These are phyloP conservation scores for Coniochaeta ligniaria DNA, from an alignment of 2,329 filamentous ascomycete genomes.

Conservation along the genomic window DNA sequence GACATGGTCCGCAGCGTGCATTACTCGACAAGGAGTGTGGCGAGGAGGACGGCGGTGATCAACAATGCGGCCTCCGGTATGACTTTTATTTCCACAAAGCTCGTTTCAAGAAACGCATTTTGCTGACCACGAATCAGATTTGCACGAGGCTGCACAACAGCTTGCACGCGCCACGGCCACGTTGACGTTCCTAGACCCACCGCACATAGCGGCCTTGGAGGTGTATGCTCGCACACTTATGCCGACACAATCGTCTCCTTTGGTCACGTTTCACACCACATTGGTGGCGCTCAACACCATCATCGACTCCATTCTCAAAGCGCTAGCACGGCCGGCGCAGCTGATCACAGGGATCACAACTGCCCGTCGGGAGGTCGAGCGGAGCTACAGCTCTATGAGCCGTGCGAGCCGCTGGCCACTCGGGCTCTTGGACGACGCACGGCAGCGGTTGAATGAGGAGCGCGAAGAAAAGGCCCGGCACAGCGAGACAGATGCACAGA, in stretches of 20 bases:
- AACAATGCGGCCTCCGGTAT: constrained; percentile 56
- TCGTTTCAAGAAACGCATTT: not conserved
- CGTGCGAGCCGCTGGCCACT: constrained; percentile 75
- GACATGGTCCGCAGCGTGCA: constrained; percentile 85
- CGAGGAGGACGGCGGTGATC: constrained; percentile 70
- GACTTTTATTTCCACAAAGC: constrained; percentile 9
- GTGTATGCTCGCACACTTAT: constrained; percentile 61
- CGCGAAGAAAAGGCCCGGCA: constrained; percentile 72
- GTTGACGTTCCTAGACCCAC: constrained; percentile 59
- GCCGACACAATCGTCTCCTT: constrained; percentile 66
- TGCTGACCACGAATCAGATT: constrained; percentile 41
- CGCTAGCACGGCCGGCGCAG: constrained; percentile 70
- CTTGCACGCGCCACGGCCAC: constrained; percentile 44
- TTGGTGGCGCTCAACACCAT: constrained; percentile 78
- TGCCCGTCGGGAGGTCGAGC: constrained; percentile 69
- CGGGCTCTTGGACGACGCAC: constrained; percentile 77
- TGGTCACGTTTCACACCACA: constrained; percentile 64
- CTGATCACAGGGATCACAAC: constrained; percentile 71
- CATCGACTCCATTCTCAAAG: constrained; percentile 70
- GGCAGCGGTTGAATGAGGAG: constrained; percentile 75
- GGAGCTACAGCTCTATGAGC: constrained; percentile 66
- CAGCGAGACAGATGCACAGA: constrained; percentile 61
- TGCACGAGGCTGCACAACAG: constrained; percentile 57
- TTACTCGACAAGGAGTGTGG: constrained; percentile 72
- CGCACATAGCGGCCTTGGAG: constrained; percentile 64